These are phyloP conservation scores for Candida ipomoeae DNA, from an alignment of 805 yeast species.

Conservation along the genomic window DNA sequence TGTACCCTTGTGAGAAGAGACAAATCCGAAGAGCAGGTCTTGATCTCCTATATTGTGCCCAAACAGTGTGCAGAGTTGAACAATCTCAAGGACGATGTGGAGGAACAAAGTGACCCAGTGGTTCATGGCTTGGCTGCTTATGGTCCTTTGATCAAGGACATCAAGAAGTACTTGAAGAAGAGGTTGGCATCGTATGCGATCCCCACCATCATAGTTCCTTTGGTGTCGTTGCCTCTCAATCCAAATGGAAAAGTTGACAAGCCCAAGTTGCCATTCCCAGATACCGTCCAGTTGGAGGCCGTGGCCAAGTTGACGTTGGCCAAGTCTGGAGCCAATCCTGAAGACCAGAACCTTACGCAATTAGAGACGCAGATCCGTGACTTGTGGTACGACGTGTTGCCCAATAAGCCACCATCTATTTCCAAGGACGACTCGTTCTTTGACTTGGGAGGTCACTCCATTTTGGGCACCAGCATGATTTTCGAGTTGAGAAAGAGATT, in stretches of 20 bases:
- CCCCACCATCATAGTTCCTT: constrained; percentile 87
- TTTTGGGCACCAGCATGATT: constrained; percentile 94
- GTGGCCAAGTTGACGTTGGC: constrained; percentile 54
- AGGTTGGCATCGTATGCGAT: constrained; percentile 91
- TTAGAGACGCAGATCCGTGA: constrained; percentile 69
- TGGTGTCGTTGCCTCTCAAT: constrained; percentile 81
- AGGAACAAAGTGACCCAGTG: constrained; percentile 51
- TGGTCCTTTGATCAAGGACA: constrained; percentile 71
- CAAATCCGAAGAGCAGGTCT: constrained; percentile 86
- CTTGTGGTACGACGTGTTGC: constrained; percentile 81
- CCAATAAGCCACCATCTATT: constrained; percentile 75
- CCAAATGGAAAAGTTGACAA: constrained; percentile 99
- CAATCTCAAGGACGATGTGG: constrained; percentile 47
- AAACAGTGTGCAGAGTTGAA: constrained; percentile 43
- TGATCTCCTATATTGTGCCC: constrained; percentile 90
- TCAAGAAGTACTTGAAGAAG: constrained; percentile 71
- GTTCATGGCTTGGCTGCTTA: constrained; percentile 77
- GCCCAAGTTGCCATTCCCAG: constrained; percentile 95
- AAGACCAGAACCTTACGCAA: constrained; percentile 47
- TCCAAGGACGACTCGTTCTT: constrained; percentile 85
- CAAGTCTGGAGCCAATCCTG: constrained; percentile 41
- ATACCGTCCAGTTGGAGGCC: constrained; percentile 73
- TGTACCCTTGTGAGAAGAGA: constrained; percentile 88
- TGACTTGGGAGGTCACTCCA: constrained; percentile 97
- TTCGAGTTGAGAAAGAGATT: constrained; percentile 80